These are phyloP conservation scores for Pythium monospermum DNA, from an alignment of 352 stramenopile genomes.

Conservation along the genomic window DNA sequence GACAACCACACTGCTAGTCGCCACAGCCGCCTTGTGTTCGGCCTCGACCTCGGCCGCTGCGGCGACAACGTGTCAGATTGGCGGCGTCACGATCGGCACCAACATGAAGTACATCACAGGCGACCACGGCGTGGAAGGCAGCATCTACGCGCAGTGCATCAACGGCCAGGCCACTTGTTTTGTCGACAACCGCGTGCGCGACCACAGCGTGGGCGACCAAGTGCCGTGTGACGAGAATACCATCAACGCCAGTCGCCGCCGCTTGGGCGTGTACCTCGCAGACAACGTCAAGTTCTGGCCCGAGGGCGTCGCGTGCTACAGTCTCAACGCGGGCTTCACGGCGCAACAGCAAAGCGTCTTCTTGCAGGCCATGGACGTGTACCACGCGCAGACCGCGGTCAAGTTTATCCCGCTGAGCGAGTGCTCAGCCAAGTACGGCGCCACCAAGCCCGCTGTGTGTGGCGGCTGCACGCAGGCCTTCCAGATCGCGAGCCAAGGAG, in stretches of 20 bases:
- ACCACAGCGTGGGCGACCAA: slow-evolving; percentile 19
- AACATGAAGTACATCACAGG: slow-evolving; percentile 33
- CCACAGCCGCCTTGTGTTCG: too few relatives aligned
- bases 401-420: slow-evolving; percentile 31
- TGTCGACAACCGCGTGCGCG: slow-evolving; percentile 30
- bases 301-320: slow-evolving; percentile 34
- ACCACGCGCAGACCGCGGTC: slow-evolving; percentile 28
- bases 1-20: too few relatives aligned
- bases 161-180: slow-evolving; percentile 25
- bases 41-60: too few relatives aligned
- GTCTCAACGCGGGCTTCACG: slow-evolving; percentile 25
- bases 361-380: slow-evolving; percentile 30
- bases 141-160: slow-evolving; percentile 39
- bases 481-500: slow-evolving; percentile 26
- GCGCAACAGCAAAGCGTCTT: slow-evolving; percentile 30
- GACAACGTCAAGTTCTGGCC: slow-evolving; percentile 31
- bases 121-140: slow-evolving; percentile 23
- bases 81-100: slow-evolving; percentile 10
- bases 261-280: slow-evolving; percentile 33
- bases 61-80: slow-evolving; percentile 11
- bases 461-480: slow-evolving; percentile 34
- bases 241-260: slow-evolving; percentile 34
- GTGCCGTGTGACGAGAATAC: slow-evolving; percentile 27
- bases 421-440: slow-evolving; percentile 21
- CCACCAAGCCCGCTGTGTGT: slow-evolving; percentile 27